These are phyloP conservation scores for Starmerella apis DNA, from an alignment of 805 yeast genomes.

Conservation along the genomic window DNA sequence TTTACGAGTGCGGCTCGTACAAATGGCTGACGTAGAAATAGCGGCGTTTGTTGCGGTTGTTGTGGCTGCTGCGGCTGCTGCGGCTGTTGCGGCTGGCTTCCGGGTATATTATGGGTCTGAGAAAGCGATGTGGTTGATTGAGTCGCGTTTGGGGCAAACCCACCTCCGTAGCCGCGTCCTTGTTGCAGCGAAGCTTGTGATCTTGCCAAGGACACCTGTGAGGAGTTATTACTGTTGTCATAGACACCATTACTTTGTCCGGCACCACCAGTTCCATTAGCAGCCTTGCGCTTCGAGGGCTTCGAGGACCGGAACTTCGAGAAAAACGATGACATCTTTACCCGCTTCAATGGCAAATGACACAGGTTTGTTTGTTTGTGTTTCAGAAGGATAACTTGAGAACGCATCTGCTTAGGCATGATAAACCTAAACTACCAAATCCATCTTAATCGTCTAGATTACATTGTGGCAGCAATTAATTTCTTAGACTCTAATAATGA, in stretches of 20 bases:
- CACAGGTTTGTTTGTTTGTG: neutral
- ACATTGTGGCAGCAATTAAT: no score
- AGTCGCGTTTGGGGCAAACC: neutral
- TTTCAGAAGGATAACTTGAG: neutral
- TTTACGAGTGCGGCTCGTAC: conserved; percentile 89
- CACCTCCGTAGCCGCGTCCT: conserved; percentile 6
- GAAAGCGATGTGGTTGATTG: conserved; percentile 5
- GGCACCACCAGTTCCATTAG: neutral
- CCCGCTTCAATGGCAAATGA: neutral
- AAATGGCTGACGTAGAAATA: conserved; percentile 85
- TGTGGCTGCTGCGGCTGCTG: neutral
- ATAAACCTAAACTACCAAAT: conserved; percentile 2
- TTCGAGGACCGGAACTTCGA: conserved; percentile 18
- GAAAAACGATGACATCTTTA: conserved; percentile 20
- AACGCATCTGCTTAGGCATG: conserved; percentile 5
- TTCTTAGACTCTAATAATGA: no score
- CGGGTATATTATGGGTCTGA: neutral
- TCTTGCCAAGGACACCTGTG: conserved; percentile 5
- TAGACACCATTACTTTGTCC: conserved; percentile 4
- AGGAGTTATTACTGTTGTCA: conserved; percentile 18
- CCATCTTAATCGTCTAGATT: no score
- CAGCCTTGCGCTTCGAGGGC: conserved; percentile 19
- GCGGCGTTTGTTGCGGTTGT: conserved; percentile 35
- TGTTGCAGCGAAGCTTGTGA: conserved; percentile 11
- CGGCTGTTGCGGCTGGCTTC: neutral